Evolutionary conservation across 805 yeast species (phyloP), one percentile per base, ranked within the genome.

Genomic region (Metschnikowia gruessii): DNA sequence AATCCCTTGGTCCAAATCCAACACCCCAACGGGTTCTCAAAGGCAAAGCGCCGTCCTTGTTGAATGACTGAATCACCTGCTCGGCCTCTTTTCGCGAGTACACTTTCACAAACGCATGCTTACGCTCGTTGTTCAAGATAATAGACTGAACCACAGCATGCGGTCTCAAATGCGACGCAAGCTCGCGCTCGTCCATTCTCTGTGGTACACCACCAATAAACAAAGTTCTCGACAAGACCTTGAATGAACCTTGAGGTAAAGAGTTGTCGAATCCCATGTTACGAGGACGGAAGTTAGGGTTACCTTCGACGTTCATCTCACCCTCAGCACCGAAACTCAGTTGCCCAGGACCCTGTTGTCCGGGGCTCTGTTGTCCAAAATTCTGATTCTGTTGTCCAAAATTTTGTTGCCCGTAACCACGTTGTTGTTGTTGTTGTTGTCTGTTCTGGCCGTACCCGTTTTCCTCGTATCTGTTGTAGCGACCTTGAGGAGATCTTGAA

Each of bases 1-100:
- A 92, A 65, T 94, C 98, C 72, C 99, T 82, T 45, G 99, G 99
- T 4, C 99, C 99, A 61, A 87, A 94, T 1, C 99, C 99, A 52
- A 94, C 98, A 55, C 98, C 99, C 99, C 99, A 94, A 63, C 97
- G 79, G 4, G 95, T 87, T 68, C 98, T 80, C 56, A 94, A 72
- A 55, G 80, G 71, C 62, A 72, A 69, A 9, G 79, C 65, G 34
- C 85, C 84, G 51, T 82, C 83, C 55, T 83, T 81, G 60, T 81
- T 81, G 69, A 91, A 89, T 35, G 82, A 79, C 34, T 78, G 74
- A 48, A 89, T 77, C 12, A 90, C 90, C 50, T 75, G 79, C 63
- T 87, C 97, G 26, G 99, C 99, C 66, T 92, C 98, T 31, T 75
- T 77, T 67, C 99, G 80, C 18, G 95, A 87, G 63, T 86, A 89